Percentiles rank a stretch among this genome's conserved stretches.
Conservation (phyloP, 305 asterid genomes). For the Withania somnifera region DNA sequence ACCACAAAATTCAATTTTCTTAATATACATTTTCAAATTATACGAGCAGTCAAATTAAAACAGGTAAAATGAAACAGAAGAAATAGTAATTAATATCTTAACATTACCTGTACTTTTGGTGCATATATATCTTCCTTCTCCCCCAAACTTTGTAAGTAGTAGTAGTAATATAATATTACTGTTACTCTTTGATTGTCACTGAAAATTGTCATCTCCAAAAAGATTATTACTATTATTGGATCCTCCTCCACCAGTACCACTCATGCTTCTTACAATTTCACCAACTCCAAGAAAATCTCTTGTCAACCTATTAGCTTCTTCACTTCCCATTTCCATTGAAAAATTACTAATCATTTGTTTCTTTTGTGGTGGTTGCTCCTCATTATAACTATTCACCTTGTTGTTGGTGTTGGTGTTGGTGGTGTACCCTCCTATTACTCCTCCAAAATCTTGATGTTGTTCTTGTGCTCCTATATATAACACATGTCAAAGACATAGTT, state of each 20-base stretch:
- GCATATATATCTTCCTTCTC: background rate
- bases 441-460: conserved; percentile 7
- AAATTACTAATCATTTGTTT: background rate
- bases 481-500: background rate
- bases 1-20: background rate
- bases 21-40: background rate
- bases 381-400: conserved; percentile 3
- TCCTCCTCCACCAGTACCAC: conserved; percentile 8
- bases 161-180: no score
- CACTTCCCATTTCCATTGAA: conserved; percentile 22
- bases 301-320: conserved; percentile 44
- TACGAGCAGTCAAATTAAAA: fast-evolving
- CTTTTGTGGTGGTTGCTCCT: conserved; percentile 5
- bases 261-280: conserved; percentile 46
- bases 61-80: background rate
- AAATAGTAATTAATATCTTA: background rate
- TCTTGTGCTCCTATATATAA: background rate
- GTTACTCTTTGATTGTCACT: conserved; percentile 8
- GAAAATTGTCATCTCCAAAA: conserved; percentile 43
- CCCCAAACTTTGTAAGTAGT: background rate
- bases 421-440: conserved; percentile 14
- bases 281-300: conserved; percentile 87
- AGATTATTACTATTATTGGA: conserved; percentile 9
- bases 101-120: conserved; percentile 5
- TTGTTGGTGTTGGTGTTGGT: background rate